Evolutionary conservation across 192 early-diverging fungal species (phyloP).

Genomic region (Piromyces finnis): DNA sequence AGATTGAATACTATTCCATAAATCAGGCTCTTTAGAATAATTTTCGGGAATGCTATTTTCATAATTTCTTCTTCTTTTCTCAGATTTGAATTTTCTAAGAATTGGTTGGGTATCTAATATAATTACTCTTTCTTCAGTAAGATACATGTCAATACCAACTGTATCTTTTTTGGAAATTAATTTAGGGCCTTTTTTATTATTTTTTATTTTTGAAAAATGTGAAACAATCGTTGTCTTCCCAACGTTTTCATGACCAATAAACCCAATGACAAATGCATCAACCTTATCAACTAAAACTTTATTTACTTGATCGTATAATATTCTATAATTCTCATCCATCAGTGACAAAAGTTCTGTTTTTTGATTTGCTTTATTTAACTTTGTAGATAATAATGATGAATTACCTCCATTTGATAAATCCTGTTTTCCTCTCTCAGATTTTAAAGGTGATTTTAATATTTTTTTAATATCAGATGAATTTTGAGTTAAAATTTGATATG

Average conservation of each 20-base stretch:
- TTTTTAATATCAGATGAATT: neutral
- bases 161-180: constrained; percentile 15
- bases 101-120: constrained; percentile 44
- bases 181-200: constrained; percentile 2
- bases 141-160: constrained; percentile 37
- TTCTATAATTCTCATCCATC: neutral
- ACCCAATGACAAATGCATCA: constrained; percentile 46
- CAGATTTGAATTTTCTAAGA: constrained; percentile 3
- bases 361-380: neutral
- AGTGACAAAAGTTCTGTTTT: neutral
- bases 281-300: constrained; percentile 35
- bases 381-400: neutral
- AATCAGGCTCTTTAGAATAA: neutral
- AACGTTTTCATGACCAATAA: constrained; percentile 41
- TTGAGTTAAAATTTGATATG: neutral
- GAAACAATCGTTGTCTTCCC: constrained; percentile 47
- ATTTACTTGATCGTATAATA: constrained; percentile 10
- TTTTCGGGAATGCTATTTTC: constrained; percentile 8
- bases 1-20: constrained; percentile 13
- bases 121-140: constrained; percentile 41
- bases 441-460: neutral
- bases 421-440: neutral
- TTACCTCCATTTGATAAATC: neutral
- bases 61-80: neutral
- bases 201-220: constrained; percentile 15